Base-by-base conservation (phyloP, 495 filamentous ascomycete species). In the Neurospora tetrasperma region DNA sequence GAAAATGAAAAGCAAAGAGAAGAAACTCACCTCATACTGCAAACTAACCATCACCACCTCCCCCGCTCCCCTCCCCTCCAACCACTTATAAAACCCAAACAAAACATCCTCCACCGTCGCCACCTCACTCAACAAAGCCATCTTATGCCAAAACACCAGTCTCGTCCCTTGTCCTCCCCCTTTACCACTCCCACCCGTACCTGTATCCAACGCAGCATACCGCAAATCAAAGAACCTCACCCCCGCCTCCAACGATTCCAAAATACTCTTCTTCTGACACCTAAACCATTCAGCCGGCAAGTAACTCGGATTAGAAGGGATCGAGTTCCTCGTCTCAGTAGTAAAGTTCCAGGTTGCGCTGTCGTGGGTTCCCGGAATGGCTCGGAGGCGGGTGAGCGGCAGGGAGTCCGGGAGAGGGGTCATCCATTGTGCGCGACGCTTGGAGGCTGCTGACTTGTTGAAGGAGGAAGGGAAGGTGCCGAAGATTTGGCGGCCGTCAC, bases 1-100 rank as follows among this genome's bases (percentile, higher is more conserved):
- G 27, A 31, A 31, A 43, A 18, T 14, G 42, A 43, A 43, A 7
- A 43, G 1, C 0, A 43, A 7, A 43, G 5, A 16, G 27, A 31
- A 31, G 5, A 16, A 35, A 35, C 54, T 35, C 27, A 66, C 54
- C 81, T 97, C 94, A 62, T 92, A 88, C 81, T 97, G 96, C 54
- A 97, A 77, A n/a, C 89, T 92, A 76, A 97, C 84, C 72, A 96
- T 89, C 71, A 96, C 81, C 0, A 88, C 89, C 81, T 97, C 94
- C 46, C 82, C 85, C 0, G 88, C 88, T 74, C 96, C 54, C 27
- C 54, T 89, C 4, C 79, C 72, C 2, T 89, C 87, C 10, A 97
- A 85, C 86, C 86, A 88, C 7, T 73, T 62, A 72, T 86, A 88
- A 68, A 87, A 84, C 12, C 79, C 85, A 72, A 84, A 85, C 5